phyloP scores from a whole-genome alignment of 805 yeast species.

The Maudiozyma turicensis region DNA sequence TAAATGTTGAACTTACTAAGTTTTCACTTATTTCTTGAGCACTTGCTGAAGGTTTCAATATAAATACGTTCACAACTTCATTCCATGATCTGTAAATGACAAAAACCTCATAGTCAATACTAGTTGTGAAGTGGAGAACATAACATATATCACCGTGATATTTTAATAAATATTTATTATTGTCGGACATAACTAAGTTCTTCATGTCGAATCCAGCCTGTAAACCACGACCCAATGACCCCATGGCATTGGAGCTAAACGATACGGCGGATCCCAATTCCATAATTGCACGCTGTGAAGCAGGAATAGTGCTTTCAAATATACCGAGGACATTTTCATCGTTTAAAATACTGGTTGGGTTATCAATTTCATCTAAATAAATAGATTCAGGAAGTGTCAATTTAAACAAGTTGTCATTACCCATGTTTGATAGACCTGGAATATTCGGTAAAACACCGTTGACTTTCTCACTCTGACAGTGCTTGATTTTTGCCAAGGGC shows the following conservation, averaged over 20 bases:
- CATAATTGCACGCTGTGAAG: constrained; percentile 66
- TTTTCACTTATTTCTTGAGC: constrained; percentile 40
- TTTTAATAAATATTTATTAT: constrained; percentile 43
- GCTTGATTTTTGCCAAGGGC: constrained; percentile 34
- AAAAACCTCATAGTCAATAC: constrained; percentile 62
- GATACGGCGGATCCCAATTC: constrained; percentile 66
- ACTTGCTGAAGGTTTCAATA: constrained; percentile 56
- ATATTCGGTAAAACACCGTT: constrained; percentile 65
- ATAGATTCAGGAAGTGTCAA: constrained; percentile 58
- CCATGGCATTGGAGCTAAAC: constrained; percentile 63
- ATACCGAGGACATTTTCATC: constrained; percentile 54
- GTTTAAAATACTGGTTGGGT: constrained; percentile 54
- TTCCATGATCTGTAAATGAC: constrained; percentile 60
- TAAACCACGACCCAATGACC: constrained; percentile 76
- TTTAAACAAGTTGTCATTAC: constrained; percentile 41
- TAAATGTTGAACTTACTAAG: constrained; percentile 41
- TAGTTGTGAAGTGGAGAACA: constrained; percentile 57
- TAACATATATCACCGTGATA: constrained; percentile 52
- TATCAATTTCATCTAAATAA: constrained; percentile 46
- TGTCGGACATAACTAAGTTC: constrained; percentile 39
- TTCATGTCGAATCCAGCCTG: constrained; percentile 72
- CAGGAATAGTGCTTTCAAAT: constrained; percentile 63
- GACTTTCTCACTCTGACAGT: constrained; percentile 49
- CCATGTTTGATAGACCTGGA: constrained; percentile 32
- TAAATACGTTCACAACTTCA: constrained; percentile 38